Conservation (phyloP, 495 filamentous ascomycete genomes). For the Penicillium salamii region DNA sequence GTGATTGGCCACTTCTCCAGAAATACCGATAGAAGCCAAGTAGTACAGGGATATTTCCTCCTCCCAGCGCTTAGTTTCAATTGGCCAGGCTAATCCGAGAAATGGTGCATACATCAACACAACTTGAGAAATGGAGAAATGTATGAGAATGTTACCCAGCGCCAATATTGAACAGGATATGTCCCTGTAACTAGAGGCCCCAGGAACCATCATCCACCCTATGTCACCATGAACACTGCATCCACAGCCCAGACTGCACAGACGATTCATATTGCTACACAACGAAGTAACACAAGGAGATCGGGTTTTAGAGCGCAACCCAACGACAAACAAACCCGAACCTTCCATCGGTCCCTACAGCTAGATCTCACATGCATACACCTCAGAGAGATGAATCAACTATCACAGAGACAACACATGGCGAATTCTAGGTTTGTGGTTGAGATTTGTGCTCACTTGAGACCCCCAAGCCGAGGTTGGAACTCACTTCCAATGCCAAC, state of each 20-base stretch:
- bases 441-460: not conserved
- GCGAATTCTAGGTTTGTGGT: not conserved
- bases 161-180: too few relatives aligned
- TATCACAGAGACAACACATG: not conserved
- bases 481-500: not conserved
- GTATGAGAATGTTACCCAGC: too few relatives aligned
- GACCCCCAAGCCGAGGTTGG: not conserved
- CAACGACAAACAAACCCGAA: conserved; percentile 7
- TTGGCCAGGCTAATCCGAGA: too few relatives aligned
- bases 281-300: conserved; percentile 1
- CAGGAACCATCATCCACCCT: not conserved
- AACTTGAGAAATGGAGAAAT: too few relatives aligned
- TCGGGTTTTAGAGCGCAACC: not conserved
- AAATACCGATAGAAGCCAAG: not conserved
- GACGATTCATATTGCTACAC: not conserved
- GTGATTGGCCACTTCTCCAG: too few relatives aligned
- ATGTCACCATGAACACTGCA: not conserved
- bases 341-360: conserved; percentile 1
- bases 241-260: not conserved
- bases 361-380: conserved; percentile 10
- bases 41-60: too few relatives aligned
- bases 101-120: too few relatives aligned
- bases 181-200: not conserved
- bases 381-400: not conserved
- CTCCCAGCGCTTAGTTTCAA: too few relatives aligned